Base-by-base conservation (phyloP, 2,329 filamentous ascomycete genomes). In the Aureobasidium sp. region DNA sequence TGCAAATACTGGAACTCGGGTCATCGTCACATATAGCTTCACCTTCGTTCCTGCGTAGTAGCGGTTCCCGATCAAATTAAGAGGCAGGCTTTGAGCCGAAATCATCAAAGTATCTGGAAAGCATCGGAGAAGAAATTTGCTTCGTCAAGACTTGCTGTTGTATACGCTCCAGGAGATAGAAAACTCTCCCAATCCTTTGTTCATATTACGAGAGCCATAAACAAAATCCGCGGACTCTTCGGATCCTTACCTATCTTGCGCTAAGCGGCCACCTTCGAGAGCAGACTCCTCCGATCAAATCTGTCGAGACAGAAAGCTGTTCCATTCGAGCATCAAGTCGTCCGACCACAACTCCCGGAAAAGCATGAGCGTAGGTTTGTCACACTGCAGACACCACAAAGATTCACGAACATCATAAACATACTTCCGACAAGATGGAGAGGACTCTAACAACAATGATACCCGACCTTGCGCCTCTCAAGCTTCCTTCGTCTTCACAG, bases 381-480 rank as follows among this genome's bases (percentile, higher is more conserved):
- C 5, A 4, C 6, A 36, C 31, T 23, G 20, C 29, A 23, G 43
- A 23, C 4, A 27, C 27, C 51, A 25, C n/a, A 20, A 27, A 5
- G 5, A 42, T 16, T 15, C 8, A 16, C 20, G 42, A 45, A 16
- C 3, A 55, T 10, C 47, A 11, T 13, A 16, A 55, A 27, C 11
- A 20, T 7, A 20, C 9, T 31, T 55, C 36, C 8, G 11, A 58
- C 25, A 53, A 7, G 25, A 62, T 62, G 59, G 59, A 50, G 45
- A 10, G 9, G 9, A 53, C 42, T 16, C 25, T 36, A 18, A 62
- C 38, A 51, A 53, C 33, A 18, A 62, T 25, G 13, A 42, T 43
- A 5, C 27, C 33, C 10, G 23, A 61, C 29, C 59, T 67, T 31
- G 54, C 66, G 18, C 59, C 65, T 23, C 55, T 63, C 33, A 68